Conservation (phyloP, 495 filamentous ascomycete species). For the Penicillium canariense region DNA sequence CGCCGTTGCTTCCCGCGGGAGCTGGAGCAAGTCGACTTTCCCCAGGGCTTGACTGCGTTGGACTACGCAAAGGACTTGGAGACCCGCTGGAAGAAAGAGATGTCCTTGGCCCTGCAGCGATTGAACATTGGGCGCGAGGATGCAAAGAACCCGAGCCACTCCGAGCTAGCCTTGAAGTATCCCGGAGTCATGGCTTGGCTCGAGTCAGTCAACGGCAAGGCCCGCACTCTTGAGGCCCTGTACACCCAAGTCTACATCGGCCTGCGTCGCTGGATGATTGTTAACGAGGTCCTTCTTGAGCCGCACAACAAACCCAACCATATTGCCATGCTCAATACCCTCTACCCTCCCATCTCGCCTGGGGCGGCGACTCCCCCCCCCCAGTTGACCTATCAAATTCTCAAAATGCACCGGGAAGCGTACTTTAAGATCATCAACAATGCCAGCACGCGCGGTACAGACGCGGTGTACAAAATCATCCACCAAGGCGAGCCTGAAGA, state of each 20-base stretch:
- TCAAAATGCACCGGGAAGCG: slow-evolving; percentile 58
- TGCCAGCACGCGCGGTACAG: slow-evolving; percentile 57
- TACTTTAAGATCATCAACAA: slow-evolving; percentile 66
- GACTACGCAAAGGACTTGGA: slow-evolving; percentile 73
- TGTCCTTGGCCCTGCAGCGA: slow-evolving; percentile 43
- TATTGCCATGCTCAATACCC: slow-evolving; percentile 73
- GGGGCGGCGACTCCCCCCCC: slow-evolving; percentile 49
- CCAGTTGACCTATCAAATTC: slow-evolving; percentile 52
- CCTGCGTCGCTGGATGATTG: slow-evolving; percentile 69
- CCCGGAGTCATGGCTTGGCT: slow-evolving; percentile 57
- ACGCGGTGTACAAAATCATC: slow-evolving; percentile 55
- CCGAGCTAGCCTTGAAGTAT: slow-evolving; percentile 43
- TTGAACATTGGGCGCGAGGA: slow-evolving; percentile 44
- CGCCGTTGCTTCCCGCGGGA: slow-evolving; percentile 58
- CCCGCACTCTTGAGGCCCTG: slow-evolving; percentile 54
- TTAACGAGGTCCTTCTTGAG: slow-evolving; percentile 66
- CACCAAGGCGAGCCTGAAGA: slow-evolving; percentile 49
- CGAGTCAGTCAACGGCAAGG: slow-evolving; percentile 50
- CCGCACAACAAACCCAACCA: slow-evolving; percentile 68
- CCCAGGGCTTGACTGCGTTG: slow-evolving; percentile 66
- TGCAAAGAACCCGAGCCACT: slow-evolving; percentile 28
- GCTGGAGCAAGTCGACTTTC: slow-evolving; percentile 63
- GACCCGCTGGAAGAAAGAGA: slow-evolving; percentile 60
- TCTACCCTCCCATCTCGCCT: slow-evolving; percentile 59
- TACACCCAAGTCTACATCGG: slow-evolving; percentile 68